Evolutionary conservation across 2,329 filamentous ascomycete genomes (phyloP), one percentile per base, ranked within the genome.

Genomic region (Metarhizium guizhouense): DNA sequence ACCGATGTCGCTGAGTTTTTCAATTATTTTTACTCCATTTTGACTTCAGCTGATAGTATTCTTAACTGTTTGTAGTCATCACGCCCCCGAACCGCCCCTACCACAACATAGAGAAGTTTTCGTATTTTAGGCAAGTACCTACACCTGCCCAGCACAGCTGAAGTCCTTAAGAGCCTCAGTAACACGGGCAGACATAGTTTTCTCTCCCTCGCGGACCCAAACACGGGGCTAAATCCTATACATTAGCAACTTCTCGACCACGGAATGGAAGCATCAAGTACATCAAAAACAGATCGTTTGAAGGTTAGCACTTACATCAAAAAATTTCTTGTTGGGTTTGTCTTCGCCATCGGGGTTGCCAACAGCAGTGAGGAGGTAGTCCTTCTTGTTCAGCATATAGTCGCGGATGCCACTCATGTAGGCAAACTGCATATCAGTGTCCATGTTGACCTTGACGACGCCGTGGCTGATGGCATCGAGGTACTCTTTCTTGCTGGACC

Each of bases 241-340:
- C 5, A 42, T 36, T 38, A 56, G 54, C 36, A 51, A 2, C 14
- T 6, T 29, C 45, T 30, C 6, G 25, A 4, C 20, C 45, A 30
- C 25, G 14, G n/a, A 11, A 30, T 30, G 13, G 14, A 11, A 29
- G 4, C 10, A 30, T 6, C 13, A 48, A 14, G 20, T 8, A 47
- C 25, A 34, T 6, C 7, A 7, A 7, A 40, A 25, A 29, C 8
- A 18, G 4, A 36, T 20, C 3, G 1, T 36, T 34, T 38, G 14
- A 16, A 30, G 11, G 8, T 7, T 30, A 6, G 10, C 13, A 34
- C 40, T 49, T 67, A 73, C 74, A 65, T 88, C 85, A 67, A 88
- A 91, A 79, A 79, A 86, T 79, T 96, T 97, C 89, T 99, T 99
- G 86, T 99, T 99, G 70, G 94, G 93, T 87, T 97, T 97, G 79